A percentile compares a stretch with the other conserved stretches of the same genome.
Evolutionary conservation across 208 protist species (phyloP).

Genomic region (Leishmania amazonensis): DNA sequence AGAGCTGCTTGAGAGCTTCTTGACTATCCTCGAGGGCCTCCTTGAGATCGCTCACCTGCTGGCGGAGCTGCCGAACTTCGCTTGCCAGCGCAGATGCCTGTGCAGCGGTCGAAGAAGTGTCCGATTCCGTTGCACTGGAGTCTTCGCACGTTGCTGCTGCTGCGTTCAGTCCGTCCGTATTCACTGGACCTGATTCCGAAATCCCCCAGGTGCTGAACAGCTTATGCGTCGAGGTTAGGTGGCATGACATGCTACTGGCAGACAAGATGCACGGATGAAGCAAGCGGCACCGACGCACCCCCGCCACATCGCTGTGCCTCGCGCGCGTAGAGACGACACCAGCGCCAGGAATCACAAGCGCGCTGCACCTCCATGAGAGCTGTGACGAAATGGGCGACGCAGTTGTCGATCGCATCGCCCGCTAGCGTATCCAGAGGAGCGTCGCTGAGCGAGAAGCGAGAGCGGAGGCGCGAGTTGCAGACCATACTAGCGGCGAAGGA

Average conservation of each 20-base stretch:
- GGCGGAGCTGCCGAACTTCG: conserved; percentile 16
- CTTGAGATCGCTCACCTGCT: conserved; percentile 28
- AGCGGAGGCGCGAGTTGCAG: neutral
- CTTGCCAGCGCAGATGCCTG: neutral
- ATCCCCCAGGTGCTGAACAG: neutral
- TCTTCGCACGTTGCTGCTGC: neutral
- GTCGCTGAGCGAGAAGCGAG: neutral
- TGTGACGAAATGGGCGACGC: neutral
- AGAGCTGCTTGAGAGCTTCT: conserved; percentile 33
- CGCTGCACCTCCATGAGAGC: neutral
- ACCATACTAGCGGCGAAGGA: neutral
- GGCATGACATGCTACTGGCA: neutral
- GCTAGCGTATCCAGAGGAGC: neutral
- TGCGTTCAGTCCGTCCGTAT: neutral
- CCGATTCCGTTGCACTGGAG: neutral
- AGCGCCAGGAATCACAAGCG: neutral
- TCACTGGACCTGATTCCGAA: neutral
- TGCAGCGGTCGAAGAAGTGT: neutral
- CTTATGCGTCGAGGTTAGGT: neutral
- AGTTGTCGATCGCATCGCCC: neutral
- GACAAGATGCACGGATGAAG: neutral
- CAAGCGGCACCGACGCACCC: neutral
- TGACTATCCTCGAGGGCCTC: conserved; percentile 29
- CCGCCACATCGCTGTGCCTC: neutral
- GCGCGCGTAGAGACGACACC: neutral